Evolutionary conservation across 768 basidiomycete genomes (phyloP).

Genomic region (Termitomyces sp.): DNA sequence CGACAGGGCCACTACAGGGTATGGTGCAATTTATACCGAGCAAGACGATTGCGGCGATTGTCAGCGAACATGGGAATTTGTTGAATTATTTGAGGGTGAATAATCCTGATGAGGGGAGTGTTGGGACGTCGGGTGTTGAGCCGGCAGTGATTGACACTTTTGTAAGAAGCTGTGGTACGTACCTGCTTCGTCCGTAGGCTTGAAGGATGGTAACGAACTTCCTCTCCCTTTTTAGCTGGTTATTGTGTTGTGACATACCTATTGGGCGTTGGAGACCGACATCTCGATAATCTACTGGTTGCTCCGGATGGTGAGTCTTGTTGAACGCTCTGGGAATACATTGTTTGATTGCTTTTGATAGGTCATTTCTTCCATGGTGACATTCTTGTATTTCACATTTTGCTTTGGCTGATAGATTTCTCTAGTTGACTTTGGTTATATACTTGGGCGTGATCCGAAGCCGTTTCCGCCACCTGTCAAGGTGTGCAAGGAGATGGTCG

Average conservation of each 20-base stretch:
- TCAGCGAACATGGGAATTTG: slow-evolving; percentile 86
- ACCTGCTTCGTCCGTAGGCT: not conserved
- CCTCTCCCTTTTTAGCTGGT: slow-evolving; percentile 59
- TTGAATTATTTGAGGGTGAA: slow-evolving; percentile 84
- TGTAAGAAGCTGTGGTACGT: slow-evolving; percentile 91
- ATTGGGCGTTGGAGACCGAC: slow-evolving; percentile 94
- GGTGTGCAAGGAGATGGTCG: slow-evolving; percentile 99
- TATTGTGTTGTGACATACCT: slow-evolving; percentile 98
- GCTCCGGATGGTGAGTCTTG: slow-evolving; percentile 74
- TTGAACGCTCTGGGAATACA: not conserved
- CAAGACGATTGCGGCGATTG: slow-evolving; percentile 93
- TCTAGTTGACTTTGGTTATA: slow-evolving; percentile 96
- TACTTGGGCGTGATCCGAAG: slow-evolving; percentile 95
- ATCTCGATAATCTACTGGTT: slow-evolving; percentile 91
- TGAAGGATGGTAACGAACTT: not conserved
- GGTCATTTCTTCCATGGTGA: slow-evolving; percentile 96
- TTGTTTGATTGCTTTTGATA: slow-evolving; percentile 21
- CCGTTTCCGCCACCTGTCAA: slow-evolving; percentile 98
- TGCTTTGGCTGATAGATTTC: slow-evolving; percentile 2
- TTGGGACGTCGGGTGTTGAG: slow-evolving; percentile 94
- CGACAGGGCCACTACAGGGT: slow-evolving; percentile 88
- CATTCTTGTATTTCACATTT: slow-evolving; percentile 7
- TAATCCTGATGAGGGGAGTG: slow-evolving; percentile 91
- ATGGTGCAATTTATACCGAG: slow-evolving; percentile 97
- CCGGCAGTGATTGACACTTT: slow-evolving; percentile 94